Conservation (phyloP, 2,329 filamentous ascomycete species). For the Magnaporthales sp. region DNA sequence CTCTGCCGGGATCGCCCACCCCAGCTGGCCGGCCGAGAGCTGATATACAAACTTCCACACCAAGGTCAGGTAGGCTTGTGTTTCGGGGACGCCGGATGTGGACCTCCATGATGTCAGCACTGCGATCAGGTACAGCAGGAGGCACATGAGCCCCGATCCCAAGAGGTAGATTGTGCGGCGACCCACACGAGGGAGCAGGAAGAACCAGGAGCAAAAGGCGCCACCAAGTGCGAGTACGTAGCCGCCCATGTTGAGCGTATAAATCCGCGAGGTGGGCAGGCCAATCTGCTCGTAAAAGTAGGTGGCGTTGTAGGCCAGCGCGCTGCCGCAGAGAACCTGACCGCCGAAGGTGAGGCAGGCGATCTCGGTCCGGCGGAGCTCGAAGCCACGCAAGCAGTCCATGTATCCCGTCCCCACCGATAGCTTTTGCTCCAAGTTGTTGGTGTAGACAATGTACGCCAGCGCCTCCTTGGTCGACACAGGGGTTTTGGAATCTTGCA, state of each 20-base stretch:
- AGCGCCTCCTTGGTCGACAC: conserved; percentile 37
- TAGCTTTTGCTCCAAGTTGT: conserved; percentile 43
- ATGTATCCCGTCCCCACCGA: conserved; percentile 38
- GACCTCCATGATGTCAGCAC: conserved; percentile 12
- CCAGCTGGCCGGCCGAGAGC: conserved; percentile 27
- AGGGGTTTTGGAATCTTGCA: conserved; percentile 31
- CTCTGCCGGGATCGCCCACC: conserved; percentile 24
- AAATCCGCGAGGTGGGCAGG: not conserved
- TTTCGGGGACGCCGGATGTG: conserved; percentile 15
- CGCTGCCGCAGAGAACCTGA: conserved; percentile 21
- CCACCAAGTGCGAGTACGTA: conserved; percentile 24
- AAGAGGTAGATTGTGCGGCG: conserved; percentile 19
- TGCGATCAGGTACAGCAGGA: conserved; percentile 12
- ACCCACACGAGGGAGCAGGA: conserved; percentile 18
- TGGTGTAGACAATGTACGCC: conserved; percentile 48
- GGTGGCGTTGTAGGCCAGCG: conserved; percentile 24
- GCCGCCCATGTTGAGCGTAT: conserved; percentile 18
- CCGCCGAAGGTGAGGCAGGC: conserved; percentile 33
- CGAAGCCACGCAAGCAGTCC: conserved; percentile 41
- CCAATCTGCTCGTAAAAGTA: conserved; percentile 13
- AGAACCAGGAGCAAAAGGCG: conserved; percentile 17
- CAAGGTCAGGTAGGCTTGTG: conserved; percentile 43
- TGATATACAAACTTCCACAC: conserved; percentile 31
- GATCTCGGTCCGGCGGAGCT: conserved; percentile 41
- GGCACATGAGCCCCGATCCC: conserved; percentile 9